A percentile compares a stretch with the other conserved stretches of the same genome.
Conservation (phyloP, 148 eudicot species). For the Rhododendron henanense region DNA sequence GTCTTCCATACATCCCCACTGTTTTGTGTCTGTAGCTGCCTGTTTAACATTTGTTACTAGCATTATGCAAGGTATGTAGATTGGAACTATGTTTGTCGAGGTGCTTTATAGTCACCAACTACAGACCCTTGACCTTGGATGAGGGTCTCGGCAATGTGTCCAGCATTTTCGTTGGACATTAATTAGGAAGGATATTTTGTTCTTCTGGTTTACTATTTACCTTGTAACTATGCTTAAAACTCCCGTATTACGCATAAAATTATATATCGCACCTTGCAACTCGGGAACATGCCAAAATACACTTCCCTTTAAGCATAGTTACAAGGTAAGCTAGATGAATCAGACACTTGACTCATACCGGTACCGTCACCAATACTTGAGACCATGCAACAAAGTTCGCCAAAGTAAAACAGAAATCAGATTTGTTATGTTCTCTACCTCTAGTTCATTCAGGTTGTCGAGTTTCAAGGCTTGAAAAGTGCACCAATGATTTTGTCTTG, state of each 20-base stretch:
- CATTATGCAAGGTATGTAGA: background rate
- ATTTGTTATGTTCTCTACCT: background rate
- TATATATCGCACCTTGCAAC: background rate
- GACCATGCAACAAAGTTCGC: too few relatives aligned
- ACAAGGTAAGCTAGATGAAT: background rate
- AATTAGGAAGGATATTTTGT: background rate
- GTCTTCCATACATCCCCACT: background rate
- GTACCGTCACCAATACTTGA: background rate
- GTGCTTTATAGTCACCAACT: background rate
- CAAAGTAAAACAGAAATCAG: background rate
- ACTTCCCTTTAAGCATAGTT: background rate
- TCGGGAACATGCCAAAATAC: background rate
- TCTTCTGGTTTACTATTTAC: background rate
- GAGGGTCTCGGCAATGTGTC: background rate
- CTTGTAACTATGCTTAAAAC: background rate
- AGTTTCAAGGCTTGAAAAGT: conserved; percentile 1
- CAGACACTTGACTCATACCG: background rate
- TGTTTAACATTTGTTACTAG: background rate
- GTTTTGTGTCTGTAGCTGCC: background rate
- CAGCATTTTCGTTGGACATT: background rate
- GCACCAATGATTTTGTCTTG: background rate
- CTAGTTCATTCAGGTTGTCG: background rate
- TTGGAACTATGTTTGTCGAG: background rate
- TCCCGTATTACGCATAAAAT: background rate
- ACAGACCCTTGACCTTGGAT: background rate